Base-by-base conservation (phyloP, 2,329 filamentous ascomycete species). In the Ampelomyces quisqualis region DNA sequence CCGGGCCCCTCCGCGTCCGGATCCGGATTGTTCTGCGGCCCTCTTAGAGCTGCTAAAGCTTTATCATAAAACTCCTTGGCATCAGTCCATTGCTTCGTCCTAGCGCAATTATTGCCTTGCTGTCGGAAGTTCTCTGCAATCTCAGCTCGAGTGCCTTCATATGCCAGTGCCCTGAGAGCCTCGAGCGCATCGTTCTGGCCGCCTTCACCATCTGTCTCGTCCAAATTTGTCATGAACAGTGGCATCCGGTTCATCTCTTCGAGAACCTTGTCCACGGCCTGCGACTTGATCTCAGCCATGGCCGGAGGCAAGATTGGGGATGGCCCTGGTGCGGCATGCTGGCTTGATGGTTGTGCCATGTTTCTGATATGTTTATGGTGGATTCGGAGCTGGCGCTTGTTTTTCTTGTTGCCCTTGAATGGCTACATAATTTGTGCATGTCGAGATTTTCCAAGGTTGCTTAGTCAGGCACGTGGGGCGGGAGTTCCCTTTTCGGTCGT, bases 151-250 rank as follows among this genome's bases (percentile, higher is more conserved):
- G 90, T 90, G 14, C 93, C 94, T 72, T 98, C 93, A 65, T 96
- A 95, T 20, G 89, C 88, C 26, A 98, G 75, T 0, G 93, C 91
- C 64, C 88, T 86, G 45, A 98, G 77, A 1, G 93, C 94, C 57
- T 94, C 90, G 1, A 95, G 76, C 54, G 87, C 83, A 47, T 85
- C 76, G 62, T 95, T 95, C 51, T 94, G 86, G 57, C 88, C 77
- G 42, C 77, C 75, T 47, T 77, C 75, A 42, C 76, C 77, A 38
- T 76, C 77, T 9, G 77, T 77, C 44, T 80, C 77, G 43, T 80
- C 88, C 22, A 96, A 77, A 54, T 88, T 84, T 20, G 90, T 97
- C 93, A 98, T 98, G 76, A 98, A 98, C 24, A 98, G 78, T 5
- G 93, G 93, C 33, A 79, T 77, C 51, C 82, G 80, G 60, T 85